Evolutionary conservation across 179 eudicot genomes (phyloP), one percentile per base, ranked within the genome.

Genomic region (Carnegiea gigantea): DNA sequence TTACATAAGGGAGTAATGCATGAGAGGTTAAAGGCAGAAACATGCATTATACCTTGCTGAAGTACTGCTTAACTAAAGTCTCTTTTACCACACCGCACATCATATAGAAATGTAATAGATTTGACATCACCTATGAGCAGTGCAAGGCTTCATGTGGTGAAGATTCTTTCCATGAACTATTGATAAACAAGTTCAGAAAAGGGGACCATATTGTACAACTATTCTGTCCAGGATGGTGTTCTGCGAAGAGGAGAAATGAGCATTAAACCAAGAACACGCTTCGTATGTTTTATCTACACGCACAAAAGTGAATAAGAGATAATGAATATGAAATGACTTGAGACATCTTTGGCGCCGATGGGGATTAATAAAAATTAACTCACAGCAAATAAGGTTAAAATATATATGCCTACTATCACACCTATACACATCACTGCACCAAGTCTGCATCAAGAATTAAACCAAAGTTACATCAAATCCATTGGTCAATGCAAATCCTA

Each of bases 171-270:
- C 70, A 24, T 54, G 60, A 79, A 51, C n/a, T 48, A 85, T 13
- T 40, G 54, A 74, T 36, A 68, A 36, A 60, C 83, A 85, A 83
- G 85, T 71, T 80, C 62, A 40, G 80, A 81, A 83, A 80, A 80
- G 78, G 64, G 79, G 81, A 93, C 98, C 97, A 93, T 94, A 87
- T 91, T 92, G 80, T 86, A 90, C 86, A 92, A 83, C 98, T 97
- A 94, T 85, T 94, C 97, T 49, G 97, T 91, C 98, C 98, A 94
- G 43, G 95, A 91, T 10, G 98, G 98, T 81, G 92, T 89, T 91
- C 90, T 89, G 88, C 98, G 92, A 73, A 94, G 72, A 84, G 98
- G 98, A 84, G 98, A 94, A 85, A 94, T 85, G 20, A 94, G 97
- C 86, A 94, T 93, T 90, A 94, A 79, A 80, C 97, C 97, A 79